Conservation (phyloP, 2,329 filamentous ascomycete genomes). For the Monilinia vaccinii-corymbosi region DNA sequence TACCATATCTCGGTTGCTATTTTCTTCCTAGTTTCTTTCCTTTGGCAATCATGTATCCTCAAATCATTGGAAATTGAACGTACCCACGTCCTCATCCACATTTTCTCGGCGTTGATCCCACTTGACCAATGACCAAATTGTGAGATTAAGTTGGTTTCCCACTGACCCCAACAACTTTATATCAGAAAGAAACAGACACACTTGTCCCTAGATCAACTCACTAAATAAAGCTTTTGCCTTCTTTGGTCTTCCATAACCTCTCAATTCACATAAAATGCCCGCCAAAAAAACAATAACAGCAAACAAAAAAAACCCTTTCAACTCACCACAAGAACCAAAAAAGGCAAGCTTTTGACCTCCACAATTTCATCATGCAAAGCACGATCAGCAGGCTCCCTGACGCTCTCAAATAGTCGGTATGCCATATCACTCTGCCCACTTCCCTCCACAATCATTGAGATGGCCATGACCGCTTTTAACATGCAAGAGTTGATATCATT, state of each 20-base stretch:
- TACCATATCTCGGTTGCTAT: no score
- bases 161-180: background rate
- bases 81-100: background rate
- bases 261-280: background rate
- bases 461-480: slow-evolving; percentile 77
- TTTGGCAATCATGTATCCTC: background rate
- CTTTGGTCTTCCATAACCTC: background rate
- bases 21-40: background rate
- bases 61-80: background rate
- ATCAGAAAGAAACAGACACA: background rate
- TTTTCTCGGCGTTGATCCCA: background rate
- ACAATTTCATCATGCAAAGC: slow-evolving; percentile 44
- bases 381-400: slow-evolving; percentile 61
- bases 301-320: background rate
- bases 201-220: background rate
- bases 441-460: slow-evolving; percentile 67
- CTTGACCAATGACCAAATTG: background rate
- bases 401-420: slow-evolving; percentile 63
- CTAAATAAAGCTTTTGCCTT: background rate
- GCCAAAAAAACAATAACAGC: background rate
- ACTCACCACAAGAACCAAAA: slow-evolving; percentile 48
- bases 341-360: slow-evolving; percentile 48
- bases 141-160: background rate
- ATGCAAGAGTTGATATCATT: slow-evolving; percentile 57
- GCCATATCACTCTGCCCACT: slow-evolving; percentile 71